Evolutionary conservation across 129 eudicot genomes (phyloP), one percentile per base, ranked within the genome.

Genomic region (Saposhnikovia divaricata): DNA sequence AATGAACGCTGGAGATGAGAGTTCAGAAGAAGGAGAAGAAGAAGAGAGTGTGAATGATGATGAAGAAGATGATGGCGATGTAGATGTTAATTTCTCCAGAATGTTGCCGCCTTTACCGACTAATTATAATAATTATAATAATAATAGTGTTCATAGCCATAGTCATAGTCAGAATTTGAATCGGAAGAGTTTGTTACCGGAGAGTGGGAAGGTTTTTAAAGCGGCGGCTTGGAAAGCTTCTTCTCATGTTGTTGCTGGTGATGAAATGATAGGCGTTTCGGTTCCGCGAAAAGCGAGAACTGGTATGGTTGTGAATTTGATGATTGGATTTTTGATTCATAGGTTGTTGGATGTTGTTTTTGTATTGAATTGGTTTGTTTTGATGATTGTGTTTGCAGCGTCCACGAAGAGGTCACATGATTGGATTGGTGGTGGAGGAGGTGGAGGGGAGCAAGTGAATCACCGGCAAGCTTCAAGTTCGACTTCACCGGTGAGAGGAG

Each of bases 221-320:
- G 77, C 86, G 39, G 81, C 97, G 18, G 91, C 89, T 14, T 92
- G 92, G 98, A 94, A 89, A 79, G 79, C 92, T 45, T 45, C 47
- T 9, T 45, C 47, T 9, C 47, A 44, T 44, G 47, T 11, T 44
- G 47, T 42, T 37, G 88, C 93, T 12, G 89, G 93, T 16, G 98
- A 95, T 39, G 97, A 96, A 76, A 89, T 92, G 95, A 92, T 96
- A 47, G 92, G 97, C 43, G 91, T 92, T 42, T 82, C 98, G 5
- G 96, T 96, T 0, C 99, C 99, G 0, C 87, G 98, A 72, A 96
- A 96, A 84, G 99, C 99, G 68, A 97, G 99, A 12, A 88, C 99
- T 44, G 97, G 99, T 96, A 88, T 75, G n/a, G 47, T 5, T 9
- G 7, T 43, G 28, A 42, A 19, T 27, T 46, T 15, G 4, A 4